Conservation (phyloP, 768 basidiomycete genomes). For the Gymnopilus dilepis region DNA sequence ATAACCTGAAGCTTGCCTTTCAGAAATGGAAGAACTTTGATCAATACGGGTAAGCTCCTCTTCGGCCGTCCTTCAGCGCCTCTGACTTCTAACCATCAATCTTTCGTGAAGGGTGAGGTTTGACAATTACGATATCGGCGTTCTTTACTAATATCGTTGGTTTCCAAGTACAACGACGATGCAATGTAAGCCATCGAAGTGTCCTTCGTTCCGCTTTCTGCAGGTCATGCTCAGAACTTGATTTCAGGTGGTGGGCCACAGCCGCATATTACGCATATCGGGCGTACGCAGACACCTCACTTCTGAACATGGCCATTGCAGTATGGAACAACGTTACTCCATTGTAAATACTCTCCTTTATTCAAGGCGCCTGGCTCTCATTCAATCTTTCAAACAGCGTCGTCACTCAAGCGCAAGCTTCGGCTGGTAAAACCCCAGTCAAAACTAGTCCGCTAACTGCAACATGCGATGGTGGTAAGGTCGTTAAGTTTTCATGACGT, state of each 20-base stretch:
- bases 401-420: constrained; percentile 46
- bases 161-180: constrained; percentile 50
- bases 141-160: constrained; percentile 1
- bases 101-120: constrained; percentile 22
- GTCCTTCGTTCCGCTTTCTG: background rate
- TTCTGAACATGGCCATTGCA: constrained; percentile 48
- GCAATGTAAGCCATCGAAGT: constrained; percentile 39
- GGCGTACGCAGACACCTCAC: constrained; percentile 48
- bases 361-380: too few species aligned
- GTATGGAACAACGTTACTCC: constrained; percentile 54
- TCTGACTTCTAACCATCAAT: background rate
- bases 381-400: constrained; percentile 38
- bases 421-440: constrained; percentile 39
- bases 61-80: background rate
- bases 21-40: constrained; percentile 45
- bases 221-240: background rate
- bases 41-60: constrained; percentile 40
- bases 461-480: constrained; percentile 51
- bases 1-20: constrained; percentile 48
- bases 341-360: constrained; percentile 45
- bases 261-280: constrained; percentile 54
- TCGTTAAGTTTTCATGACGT: background rate
- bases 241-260: constrained; percentile 56
- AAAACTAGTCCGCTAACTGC: constrained; percentile 47
- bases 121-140: background rate